A percentile compares a stretch with the other conserved stretches of the same genome.
phyloP scores from a whole-genome alignment of 2,329 filamentous ascomycete species.

The Zymoseptoria ardabiliae region DNA sequence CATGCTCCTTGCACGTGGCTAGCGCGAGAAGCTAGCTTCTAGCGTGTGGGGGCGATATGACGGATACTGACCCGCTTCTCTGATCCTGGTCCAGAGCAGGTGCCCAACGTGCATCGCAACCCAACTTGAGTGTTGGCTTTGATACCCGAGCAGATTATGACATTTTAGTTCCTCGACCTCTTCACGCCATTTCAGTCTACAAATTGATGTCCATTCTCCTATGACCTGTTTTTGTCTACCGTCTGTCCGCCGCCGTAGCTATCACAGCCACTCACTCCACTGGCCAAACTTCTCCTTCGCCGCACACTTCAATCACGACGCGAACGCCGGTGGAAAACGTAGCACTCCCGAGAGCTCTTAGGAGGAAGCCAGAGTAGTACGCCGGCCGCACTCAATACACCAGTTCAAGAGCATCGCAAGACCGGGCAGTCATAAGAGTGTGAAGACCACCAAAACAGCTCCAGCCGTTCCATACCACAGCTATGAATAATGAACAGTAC shows the following conservation, averaged over 20 bases:
- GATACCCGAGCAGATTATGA: background rate
- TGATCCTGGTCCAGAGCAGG: too few species aligned
- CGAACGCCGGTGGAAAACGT: background rate
- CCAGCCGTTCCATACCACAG: slow-evolving; percentile 4
- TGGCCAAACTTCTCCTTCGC: slow-evolving; percentile 23
- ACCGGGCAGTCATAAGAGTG: slow-evolving; percentile 4
- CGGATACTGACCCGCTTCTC: too few species aligned
- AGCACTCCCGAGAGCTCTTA: background rate
- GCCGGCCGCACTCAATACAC: background rate
- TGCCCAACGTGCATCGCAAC: too few species aligned
- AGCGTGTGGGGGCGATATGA: too few species aligned
- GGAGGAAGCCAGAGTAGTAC: background rate
- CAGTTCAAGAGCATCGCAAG: background rate
- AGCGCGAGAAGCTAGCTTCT: too few species aligned
- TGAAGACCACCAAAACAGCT: slow-evolving; percentile 9
- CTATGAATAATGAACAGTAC: slow-evolving; percentile 13
- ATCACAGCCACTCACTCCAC: slow-evolving; percentile 5
- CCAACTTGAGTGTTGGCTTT: background rate
- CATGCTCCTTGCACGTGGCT: too few species aligned
- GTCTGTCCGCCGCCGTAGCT: background rate
- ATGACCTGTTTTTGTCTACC: slow-evolving; percentile 14
- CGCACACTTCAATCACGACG: slow-evolving; percentile 7
- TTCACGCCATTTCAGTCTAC: too few species aligned
- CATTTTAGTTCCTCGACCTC: too few species aligned
- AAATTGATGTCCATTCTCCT: background rate